Evolutionary conservation across 2,329 filamentous ascomycete species (phyloP), one percentile per base, ranked within the genome.

Genomic region (Chrysoporthe cubensis): DNA sequence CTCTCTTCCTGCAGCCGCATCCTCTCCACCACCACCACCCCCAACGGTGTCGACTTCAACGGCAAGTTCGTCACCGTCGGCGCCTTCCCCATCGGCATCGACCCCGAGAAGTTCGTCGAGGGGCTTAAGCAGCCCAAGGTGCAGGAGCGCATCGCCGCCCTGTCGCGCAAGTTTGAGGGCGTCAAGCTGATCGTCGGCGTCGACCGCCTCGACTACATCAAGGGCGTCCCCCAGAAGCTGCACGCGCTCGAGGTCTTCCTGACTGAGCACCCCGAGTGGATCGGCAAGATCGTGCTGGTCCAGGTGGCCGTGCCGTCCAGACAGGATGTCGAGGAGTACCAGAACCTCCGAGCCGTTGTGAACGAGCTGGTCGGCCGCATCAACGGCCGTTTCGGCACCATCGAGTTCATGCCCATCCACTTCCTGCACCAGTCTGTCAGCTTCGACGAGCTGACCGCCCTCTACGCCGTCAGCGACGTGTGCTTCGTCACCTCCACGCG

Each of bases 331-430:
- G 96, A 98, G 76, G 96, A 98, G 77, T 98, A 99, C 77, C 95
- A 98, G 79, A 97, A 98, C 76, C 85, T 99, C 46, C 90, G 95
- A 40, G 94, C 94, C 26, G 93, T 97, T 4, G 94, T 97, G 76
- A 99, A 98, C 78, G 96, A 99, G 82, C 87, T 98, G 13, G 95
- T 98, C 16, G 96, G 96, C 48, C 89, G 95, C 70, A 98, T 99
- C 82, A 99, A 99, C 77, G 96, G 96, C 76, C 94, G 92, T 77
- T 98, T 97, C 76, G 94, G 95, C 78, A 97, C 94, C 43, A 91
- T 98, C 75, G 95, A 98, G 79, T 98, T 97, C 82, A 97, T 97
- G 91, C 96, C 96, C 0, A 98, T 99, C 74, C 96, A 98, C 80
- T 98, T 97, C 83, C 90, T 98, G 75, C 96, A 98, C 82, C 96